phyloP scores from a whole-genome alignment of 352 stramenopile species.

The Elongisporangium anandrum region DNA sequence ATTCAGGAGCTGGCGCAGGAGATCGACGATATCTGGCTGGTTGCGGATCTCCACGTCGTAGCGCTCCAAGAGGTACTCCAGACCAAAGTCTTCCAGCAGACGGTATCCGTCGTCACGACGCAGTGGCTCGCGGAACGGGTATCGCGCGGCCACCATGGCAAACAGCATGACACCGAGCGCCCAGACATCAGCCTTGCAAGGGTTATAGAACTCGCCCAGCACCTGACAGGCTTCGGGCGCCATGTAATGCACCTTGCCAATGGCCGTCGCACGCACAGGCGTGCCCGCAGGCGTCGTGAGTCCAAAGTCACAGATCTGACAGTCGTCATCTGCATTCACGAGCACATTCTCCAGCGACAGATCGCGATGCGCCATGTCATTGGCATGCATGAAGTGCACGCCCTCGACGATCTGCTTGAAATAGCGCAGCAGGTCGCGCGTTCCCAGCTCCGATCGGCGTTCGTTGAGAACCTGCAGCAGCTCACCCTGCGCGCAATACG shows the following conservation, averaged over 20 bases:
- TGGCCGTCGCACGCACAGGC: constrained; percentile 26
- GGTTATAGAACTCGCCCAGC: constrained; percentile 42
- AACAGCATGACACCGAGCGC: constrained; percentile 80
- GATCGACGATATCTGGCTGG: constrained; percentile 36
- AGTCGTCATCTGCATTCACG: constrained; percentile 57
- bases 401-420: constrained; percentile 62
- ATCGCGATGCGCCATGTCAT: constrained; percentile 78
- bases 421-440: constrained; percentile 37
- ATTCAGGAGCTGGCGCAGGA: constrained; percentile 49
- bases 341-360: constrained; percentile 83
- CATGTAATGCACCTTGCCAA: constrained; percentile 82
- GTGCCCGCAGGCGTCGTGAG: constrained; percentile 33
- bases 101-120: constrained; percentile 52
- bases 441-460: constrained; percentile 23
- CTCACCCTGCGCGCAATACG: constrained; percentile 64
- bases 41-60: constrained; percentile 44
- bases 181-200: constrained; percentile 66
- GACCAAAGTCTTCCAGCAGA: constrained; percentile 47
- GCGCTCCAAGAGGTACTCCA: constrained; percentile 66
- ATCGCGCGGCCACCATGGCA: constrained; percentile 58
- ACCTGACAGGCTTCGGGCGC: constrained; percentile 54
- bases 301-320: constrained; percentile 81
- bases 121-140: constrained; percentile 57
- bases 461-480: constrained; percentile 71
- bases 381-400: constrained; percentile 64